A percentile compares a stretch with the other conserved stretches of the same genome.
Conservation (phyloP, 2,329 filamentous ascomycete species). For the Beauveria brongniartii region DNA sequence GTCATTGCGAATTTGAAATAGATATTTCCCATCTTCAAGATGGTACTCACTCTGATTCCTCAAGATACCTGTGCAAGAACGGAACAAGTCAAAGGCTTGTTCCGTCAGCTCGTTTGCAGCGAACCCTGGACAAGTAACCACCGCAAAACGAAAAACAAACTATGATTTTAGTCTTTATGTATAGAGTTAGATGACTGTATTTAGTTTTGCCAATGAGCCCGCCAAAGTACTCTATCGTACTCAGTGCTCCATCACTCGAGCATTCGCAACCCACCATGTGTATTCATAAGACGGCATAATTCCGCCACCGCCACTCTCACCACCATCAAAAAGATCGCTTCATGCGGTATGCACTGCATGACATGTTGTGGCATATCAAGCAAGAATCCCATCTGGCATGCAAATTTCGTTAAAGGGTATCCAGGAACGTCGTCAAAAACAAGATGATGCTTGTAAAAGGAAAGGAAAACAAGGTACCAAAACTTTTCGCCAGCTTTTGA, state of each 20-base stretch:
- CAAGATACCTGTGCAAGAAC: too few species aligned
- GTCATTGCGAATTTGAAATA: too few species aligned
- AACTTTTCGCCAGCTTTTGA: conserved; percentile 12
- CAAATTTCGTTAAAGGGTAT: conserved; percentile 11
- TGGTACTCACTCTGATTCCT: too few species aligned
- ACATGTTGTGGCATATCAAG: not conserved
- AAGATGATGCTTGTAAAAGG: not conserved
- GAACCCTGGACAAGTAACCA: not conserved
- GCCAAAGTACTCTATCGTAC: not conserved
- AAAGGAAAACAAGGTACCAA: conserved; percentile 3
- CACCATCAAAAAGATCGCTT: not conserved
- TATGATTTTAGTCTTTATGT: not conserved
- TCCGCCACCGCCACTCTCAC: not conserved
- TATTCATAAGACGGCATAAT: not conserved
- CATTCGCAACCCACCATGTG: not conserved
- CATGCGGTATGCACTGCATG: not conserved
- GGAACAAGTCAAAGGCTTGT: too few species aligned
- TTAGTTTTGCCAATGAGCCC: not conserved
- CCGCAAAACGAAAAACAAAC: not conserved
- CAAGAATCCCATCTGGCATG: not conserved
- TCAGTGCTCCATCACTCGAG: not conserved
- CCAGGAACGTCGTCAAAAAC: conserved; percentile 3
- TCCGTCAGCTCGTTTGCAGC: not conserved
- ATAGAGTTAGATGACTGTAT: not conserved
- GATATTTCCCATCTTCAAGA: too few species aligned